These are phyloP conservation scores for Hypoxylon subgilvum DNA, from an alignment of 495 filamentous ascomycete genomes.

Conservation along the genomic window DNA sequence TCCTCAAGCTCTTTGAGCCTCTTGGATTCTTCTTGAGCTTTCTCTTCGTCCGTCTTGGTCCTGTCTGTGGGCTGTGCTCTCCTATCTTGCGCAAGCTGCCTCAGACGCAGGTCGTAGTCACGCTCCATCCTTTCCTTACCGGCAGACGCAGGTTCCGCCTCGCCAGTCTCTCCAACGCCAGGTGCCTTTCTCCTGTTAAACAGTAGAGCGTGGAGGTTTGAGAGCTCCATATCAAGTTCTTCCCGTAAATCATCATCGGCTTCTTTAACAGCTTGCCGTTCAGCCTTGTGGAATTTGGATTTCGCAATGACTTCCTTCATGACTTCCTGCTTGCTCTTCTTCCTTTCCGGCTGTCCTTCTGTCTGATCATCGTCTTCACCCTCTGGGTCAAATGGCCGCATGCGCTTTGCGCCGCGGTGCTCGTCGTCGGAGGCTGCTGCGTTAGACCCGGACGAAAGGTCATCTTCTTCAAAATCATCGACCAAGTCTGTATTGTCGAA, in stretches of 20 bases:
- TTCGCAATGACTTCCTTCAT: constrained; percentile 98
- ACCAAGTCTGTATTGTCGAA: constrained; percentile 60
- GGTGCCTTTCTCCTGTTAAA: constrained; percentile 40
- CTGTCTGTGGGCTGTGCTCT: constrained; percentile 82
- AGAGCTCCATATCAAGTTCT: constrained; percentile 71
- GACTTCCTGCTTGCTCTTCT: constrained; percentile 92
- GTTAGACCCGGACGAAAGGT: constrained; percentile 62
- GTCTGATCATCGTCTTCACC: constrained; percentile 53
- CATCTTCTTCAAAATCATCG: constrained; percentile 77
- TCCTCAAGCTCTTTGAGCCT: constrained; percentile 80
- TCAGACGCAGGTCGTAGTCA: constrained; percentile 83
- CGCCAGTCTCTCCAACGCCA: constrained; percentile 41
- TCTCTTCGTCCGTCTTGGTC: constrained; percentile 92
- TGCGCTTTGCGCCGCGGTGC: constrained; percentile 64
- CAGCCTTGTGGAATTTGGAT: constrained; percentile 91
- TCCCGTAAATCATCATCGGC: constrained; percentile 92
- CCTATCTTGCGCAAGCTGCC: constrained; percentile 80
- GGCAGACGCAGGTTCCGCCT: constrained; percentile 64
- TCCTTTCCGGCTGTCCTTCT: constrained; percentile 69
- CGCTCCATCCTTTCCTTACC: constrained; percentile 66
- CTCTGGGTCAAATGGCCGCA: constrained; percentile 52
- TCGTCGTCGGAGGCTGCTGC: constrained; percentile 51
- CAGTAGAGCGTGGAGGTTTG: constrained; percentile 78
- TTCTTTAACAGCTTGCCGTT: constrained; percentile 90
- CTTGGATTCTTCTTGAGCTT: constrained; percentile 72